Base-by-base conservation (phyloP, 768 basidiomycete genomes). In the Paxillus involutus region DNA sequence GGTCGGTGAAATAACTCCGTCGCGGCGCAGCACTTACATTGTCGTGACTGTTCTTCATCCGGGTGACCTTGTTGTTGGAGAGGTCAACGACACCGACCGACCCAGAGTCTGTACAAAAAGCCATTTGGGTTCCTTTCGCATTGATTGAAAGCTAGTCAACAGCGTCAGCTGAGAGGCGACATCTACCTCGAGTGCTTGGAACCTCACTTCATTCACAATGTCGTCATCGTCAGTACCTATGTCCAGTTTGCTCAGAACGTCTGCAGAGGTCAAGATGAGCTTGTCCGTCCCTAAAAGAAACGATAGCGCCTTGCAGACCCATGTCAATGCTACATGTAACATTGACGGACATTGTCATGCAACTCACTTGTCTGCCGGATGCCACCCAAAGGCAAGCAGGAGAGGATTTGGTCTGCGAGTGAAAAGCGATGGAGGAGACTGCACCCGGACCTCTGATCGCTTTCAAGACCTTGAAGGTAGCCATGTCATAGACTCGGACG, bases 71-170 rank as follows among this genome's bases (percentile, higher is more conserved):
- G 44, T 73, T 72, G 13, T 75, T 81, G 12, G 76, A 66, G 4
- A 89, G 63, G 52, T 91, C 85, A 9, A 91, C 65, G 17, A 84
- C 71, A 0, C 90, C 89, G 12, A 90, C 86, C 14, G 63, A 59
- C 0, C 91, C 91, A 17, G 80, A 80, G 67, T 93, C 91, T 30
- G 80, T 77, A 55, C 83, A 81, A 67, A 88, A 91, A 5, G 87
- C 88, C 41, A 92, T 64, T 47, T 58, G 62, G 59, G 67, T 81
- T 62, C 60, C 75, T 75, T 80, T 79, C 29, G 65, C 59, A 69
- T 82, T 85, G 59, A 90, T 61, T 55, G 76, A 76, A 63, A 91
- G 80, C 89, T 92, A 69, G 67, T 75, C 80, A 69, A 74, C 65
- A 39, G 5, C 10, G 19, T 63, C 60, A 65, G 64, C 58, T 76